Base-by-base conservation (phyloP, 257 asterid genomes). In the Anisodus acutangulus region DNA sequence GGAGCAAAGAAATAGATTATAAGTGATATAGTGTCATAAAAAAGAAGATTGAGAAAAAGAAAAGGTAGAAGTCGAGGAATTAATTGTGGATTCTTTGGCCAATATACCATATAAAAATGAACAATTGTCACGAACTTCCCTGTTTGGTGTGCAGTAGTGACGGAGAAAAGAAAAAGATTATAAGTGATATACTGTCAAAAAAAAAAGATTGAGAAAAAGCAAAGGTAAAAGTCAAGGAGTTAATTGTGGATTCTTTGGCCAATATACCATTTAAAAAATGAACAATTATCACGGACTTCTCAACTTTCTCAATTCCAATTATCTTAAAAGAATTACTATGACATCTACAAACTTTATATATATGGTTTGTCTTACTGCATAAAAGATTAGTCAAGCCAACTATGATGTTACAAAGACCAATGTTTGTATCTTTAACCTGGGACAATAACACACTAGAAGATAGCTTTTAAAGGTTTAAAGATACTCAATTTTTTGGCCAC, bases 371-470 rank as follows among this genome's bases (percentile, higher is more conserved):
- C 64, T 19, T 71, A 17, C 57, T 43, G 57, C 16, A 5, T 43
- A 43, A n/a, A 71, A 49, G 79, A 19, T 19, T 74, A 47, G 60
- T n/a, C 59, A 47, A 49, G 80, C 57, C 60, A 74, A 74, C 19
- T 74, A 49, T 47, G 59, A 74, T 74, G 35, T 74, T 22, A 71
- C 39, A 71, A 47, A 45, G 57, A 70, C 17, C 17, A 8, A 43
- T 71, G 54, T n/a, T 17, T 71, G 58, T 39, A 71, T 71, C 79
- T 71, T 71, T 71, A 71, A 45, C 58, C 79, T 9, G 39, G 58
- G n/a, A 71, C 79, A 45, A 45, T 53, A n/a, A 45, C 39, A 45
- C 58, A 4, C 58, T n/a, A 43, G 58, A 71, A 19, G 57, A 47
- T 45, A 71, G 17, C 35, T 45, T n/a, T n/a, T 47, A 47, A 45